These are phyloP conservation scores for Penicillium sp. DNA, from an alignment of 2,329 filamentous ascomycete species.

Conservation along the genomic window DNA sequence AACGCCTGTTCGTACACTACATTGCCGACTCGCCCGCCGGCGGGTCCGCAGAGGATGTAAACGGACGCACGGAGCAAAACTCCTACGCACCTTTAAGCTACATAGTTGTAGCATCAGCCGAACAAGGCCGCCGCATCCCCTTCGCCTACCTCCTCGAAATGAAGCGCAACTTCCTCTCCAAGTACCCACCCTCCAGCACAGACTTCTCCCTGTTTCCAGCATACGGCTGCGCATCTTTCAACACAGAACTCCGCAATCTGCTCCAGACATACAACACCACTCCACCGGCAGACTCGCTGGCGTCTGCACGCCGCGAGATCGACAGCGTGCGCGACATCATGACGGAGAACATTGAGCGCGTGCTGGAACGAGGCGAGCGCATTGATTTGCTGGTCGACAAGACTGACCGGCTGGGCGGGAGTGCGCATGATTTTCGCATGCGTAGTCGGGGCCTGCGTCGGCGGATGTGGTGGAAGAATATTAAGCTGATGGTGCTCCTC, in stretches of 20 bases:
- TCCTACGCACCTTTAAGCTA: conserved; percentile 84
- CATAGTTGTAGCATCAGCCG: conserved; percentile 79
- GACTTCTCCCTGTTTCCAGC: conserved; percentile 78
- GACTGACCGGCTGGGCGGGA: conserved; percentile 87
- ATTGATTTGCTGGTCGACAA: conserved; percentile 95
- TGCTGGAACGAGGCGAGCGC: conserved; percentile 85
- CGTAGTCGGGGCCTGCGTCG: conserved; percentile 82
- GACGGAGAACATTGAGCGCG: conserved; percentile 90
- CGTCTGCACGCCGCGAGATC: conserved; percentile 83
- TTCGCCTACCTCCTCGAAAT: conserved; percentile 92
- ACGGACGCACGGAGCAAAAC: conserved; percentile 44
- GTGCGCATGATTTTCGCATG: conserved; percentile 85
- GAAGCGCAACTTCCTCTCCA: conserved; percentile 78
- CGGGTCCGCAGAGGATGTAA: conserved; percentile 40
- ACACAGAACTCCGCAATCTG: conserved; percentile 70
- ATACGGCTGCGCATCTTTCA: conserved; percentile 89
- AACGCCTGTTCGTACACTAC: conserved; percentile 92
- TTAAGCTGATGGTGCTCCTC: conserved; percentile 86
- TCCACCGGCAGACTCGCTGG: conserved; percentile 74
- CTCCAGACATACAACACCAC: conserved; percentile 85
- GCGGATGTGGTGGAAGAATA: conserved; percentile 99
- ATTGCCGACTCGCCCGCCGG: conserved; percentile 78
- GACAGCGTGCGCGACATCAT: conserved; percentile 90
- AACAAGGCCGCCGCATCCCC: conserved; percentile 80
- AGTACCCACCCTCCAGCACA: conserved; percentile 65